Percentiles rank a stretch among this genome's conserved stretches.
Evolutionary conservation across 2,329 filamentous ascomycete species (phyloP).

Genomic region (Ceratocystis colombiana): DNA sequence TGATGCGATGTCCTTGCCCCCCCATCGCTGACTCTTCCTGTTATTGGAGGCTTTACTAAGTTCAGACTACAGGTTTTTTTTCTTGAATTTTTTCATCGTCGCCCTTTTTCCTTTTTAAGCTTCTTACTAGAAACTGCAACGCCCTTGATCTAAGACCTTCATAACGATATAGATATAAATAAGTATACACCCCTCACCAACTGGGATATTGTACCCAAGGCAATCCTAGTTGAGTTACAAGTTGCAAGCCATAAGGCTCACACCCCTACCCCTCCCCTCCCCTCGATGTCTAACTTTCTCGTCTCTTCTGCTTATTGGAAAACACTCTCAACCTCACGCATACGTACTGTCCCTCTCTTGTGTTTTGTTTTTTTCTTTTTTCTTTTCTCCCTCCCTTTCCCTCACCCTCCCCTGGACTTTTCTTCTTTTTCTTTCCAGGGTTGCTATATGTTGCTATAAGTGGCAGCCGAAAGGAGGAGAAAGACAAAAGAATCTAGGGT

Average conservation of each 20-base stretch:
- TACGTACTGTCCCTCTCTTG: neutral
- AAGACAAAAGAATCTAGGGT: conserved; percentile 9
- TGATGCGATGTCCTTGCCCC: neutral
- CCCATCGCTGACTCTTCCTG: neutral
- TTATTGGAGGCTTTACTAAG: neutral
- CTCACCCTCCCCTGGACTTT: neutral
- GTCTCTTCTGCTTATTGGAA: neutral
- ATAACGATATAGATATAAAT: neutral
- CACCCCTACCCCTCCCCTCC: neutral
- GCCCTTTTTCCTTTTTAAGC: neutral
- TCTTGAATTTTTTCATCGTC: neutral
- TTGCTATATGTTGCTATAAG: conserved; percentile 15
- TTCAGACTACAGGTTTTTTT: neutral
- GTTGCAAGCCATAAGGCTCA: neutral
- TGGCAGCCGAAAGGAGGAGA: conserved; percentile 12
- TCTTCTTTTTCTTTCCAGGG: neutral
- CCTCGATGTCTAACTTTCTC: neutral
- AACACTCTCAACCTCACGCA: neutral
- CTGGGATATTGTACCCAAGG: neutral
- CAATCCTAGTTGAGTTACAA: too few relatives aligned
- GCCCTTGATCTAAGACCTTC: conserved; percentile 6
- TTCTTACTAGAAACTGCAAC: conserved; percentile 2
- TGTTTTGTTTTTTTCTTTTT: neutral
- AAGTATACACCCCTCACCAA: neutral
- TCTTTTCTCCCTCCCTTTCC: neutral